Evolutionary conservation across 768 basidiomycete species (phyloP), one percentile per base, ranked within the genome.

Genomic region (Daedaleopsis nitida): DNA sequence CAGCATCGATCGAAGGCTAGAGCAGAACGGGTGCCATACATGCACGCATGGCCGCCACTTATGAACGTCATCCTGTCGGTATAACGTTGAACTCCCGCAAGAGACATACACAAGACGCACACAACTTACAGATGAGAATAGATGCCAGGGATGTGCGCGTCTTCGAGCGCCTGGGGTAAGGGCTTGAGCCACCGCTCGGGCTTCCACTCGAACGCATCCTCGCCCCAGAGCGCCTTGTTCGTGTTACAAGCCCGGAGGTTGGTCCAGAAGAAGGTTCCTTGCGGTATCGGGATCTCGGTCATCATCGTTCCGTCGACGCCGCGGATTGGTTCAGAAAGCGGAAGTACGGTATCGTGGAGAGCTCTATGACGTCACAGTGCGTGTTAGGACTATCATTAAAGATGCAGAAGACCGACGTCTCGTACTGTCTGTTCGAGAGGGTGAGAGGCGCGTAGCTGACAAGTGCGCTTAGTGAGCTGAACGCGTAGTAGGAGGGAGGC

Each of bases 241-340:
- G 63, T 49, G 58, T 74, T 71, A 10, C 68, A 59, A 5, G 49
- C 52, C 34, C 57, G 47, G 48, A 72, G 59, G 13, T 65, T 59
- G 48, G 69, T 57, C 27, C 60, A 42, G 9, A 74, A 35, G 2
- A 37, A 32, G 5, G 68, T 68, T 38, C 59, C 66, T 24, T 62
- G 59, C 19, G 62, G 52, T 3, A 70, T 55, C 34, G 52, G 13
- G 21, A 66, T 56, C n/a, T 51, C 57, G 16, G 27, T 44, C 7
- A 68, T 47, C 52, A 19, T 35, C 19, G 55, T 39, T 1, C 67
- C 67, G 38, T 64, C 52, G 8, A 35, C 17, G 14, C 59, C 54
- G 2, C 12, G 55, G 27, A 68, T 50, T 1, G 65, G 65, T 19
- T 57, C 38, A 1, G 51, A 55, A 3, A 68, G 51, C 16, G 67